Conservation (phyloP, 2,329 filamentous ascomycete species). For the Monosporascus sp. region DNA sequence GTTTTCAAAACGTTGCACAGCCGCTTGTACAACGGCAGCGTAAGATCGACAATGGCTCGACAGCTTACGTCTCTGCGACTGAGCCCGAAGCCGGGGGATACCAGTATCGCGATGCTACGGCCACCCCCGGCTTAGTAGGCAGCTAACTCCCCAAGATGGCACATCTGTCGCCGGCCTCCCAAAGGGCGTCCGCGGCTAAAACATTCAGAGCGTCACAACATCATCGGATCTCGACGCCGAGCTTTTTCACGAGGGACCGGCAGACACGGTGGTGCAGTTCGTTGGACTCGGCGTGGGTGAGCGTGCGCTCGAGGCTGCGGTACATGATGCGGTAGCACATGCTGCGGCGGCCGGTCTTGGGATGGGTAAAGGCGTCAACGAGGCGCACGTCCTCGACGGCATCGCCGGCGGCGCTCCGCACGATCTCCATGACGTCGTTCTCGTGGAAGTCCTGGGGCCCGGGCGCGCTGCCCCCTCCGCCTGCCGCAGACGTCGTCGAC, state of each 20-base stretch:
- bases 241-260: constrained; percentile 57
- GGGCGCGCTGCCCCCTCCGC: constrained; percentile 38
- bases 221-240: constrained; percentile 76
- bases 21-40: no score
- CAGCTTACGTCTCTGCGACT: no score
- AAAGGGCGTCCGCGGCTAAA: no score
- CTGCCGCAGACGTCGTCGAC: constrained; percentile 33
- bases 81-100: no score
- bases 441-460: constrained; percentile 65
- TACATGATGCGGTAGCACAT: constrained; percentile 93
- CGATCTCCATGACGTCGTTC: constrained; percentile 96
- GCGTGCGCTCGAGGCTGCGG: constrained; percentile 81
- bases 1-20: no score
- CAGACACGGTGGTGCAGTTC: constrained; percentile 66
- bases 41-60: no score
- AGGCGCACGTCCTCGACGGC: constrained; percentile 81
- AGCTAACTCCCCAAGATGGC: not conserved
- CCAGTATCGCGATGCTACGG: no score
- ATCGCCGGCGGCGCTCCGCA: constrained; percentile 76
- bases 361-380: constrained; percentile 83
- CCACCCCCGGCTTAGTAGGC: not conserved
- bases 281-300: constrained; percentile 80
- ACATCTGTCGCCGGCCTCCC: not conserved
- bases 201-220: not conserved
- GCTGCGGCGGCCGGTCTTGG: constrained; percentile 76